Evolutionary conservation across 164 flowering plant genomes (phyloP), one percentile per base, ranked within the genome.

Genomic region (Vitis labrusca): DNA sequence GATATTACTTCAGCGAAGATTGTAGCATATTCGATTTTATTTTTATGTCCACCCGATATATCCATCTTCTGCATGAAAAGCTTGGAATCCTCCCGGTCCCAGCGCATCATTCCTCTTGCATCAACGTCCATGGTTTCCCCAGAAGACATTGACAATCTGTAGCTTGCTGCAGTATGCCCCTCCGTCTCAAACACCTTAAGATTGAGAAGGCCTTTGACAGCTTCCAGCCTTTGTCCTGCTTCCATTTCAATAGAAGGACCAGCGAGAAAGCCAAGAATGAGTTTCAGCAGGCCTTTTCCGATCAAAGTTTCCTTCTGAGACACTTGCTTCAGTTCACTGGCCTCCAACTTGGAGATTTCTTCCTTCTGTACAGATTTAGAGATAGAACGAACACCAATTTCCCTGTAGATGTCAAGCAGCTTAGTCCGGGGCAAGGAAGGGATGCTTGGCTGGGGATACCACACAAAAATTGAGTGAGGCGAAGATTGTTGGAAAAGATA

Each of bases 201-300:
- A 72, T 79, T 73, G 3, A 84, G 64, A 59, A 88, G 89, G 48
- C 71, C 19, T 47, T 67, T 68, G 5, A 81, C 77, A 50, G 70
- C 76, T 71, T 81, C 71, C 29, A 75, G 84, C 79, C 90, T 82
- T 62, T 37, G 73, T 13, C 75, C 69, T 8, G 70, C 52, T 29
- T 79, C 82, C 76, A 87, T 74, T 16, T 81, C 71, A 0, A 77
- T 63, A 13, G 80, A 29, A 44, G 88, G 76, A 50, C 71, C 77
- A 14, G 85, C 82, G 8, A 88, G 81, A 72, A 83, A 87, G 13
- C 87, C 84, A 12, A 91, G 86, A 53, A 87, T 60, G 16, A 89
- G 79, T 53, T 37, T 74, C 10, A 85, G 63, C 52, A 89, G 74
- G 8, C 76, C 88, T 57, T 67, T 80, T 10, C 65, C 67, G 8